phyloP scores from a whole-genome alignment of 164 flowering plant species.

The Stephania japonica region DNA sequence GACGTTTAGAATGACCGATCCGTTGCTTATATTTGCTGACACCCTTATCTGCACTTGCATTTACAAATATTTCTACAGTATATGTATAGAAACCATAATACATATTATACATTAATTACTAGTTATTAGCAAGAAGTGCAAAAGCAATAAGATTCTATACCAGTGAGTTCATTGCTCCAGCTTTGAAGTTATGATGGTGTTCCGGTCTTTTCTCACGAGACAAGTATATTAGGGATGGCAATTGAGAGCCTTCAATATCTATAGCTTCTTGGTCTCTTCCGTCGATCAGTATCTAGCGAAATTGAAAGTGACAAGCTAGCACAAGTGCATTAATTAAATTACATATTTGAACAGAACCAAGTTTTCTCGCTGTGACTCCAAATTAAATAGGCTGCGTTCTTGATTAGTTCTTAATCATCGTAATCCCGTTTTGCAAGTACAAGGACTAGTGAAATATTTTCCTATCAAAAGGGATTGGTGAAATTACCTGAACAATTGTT shows the following conservation, averaged over 20 bases:
- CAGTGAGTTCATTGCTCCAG: conserved; percentile 33
- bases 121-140: no score
- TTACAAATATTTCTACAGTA: background rate
- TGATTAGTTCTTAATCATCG: no score
- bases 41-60: conserved; percentile 29
- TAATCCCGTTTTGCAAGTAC: no score
- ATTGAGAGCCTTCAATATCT: conserved; percentile 29
- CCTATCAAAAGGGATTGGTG: no score
- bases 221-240: conserved; percentile 47
- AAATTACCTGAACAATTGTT: conserved; percentile 30
- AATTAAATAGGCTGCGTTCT: no score
- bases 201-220: conserved; percentile 49
- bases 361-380: no score
- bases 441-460: no score
- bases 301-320: background rate
- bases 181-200: conserved; percentile 26
- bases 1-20: conserved; percentile 28
- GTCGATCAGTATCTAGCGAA: conserved; percentile 36
- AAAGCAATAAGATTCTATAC: no score
- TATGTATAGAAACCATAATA: background rate
- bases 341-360: no score
- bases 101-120: background rate
- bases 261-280: conserved; percentile 27
- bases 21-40: conserved; percentile 31
- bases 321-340: no score